Evolutionary conservation across 2,329 filamentous ascomycete genomes (phyloP), one percentile per base, ranked within the genome.

Genomic region (Cordyceps cateniannulata): DNA sequence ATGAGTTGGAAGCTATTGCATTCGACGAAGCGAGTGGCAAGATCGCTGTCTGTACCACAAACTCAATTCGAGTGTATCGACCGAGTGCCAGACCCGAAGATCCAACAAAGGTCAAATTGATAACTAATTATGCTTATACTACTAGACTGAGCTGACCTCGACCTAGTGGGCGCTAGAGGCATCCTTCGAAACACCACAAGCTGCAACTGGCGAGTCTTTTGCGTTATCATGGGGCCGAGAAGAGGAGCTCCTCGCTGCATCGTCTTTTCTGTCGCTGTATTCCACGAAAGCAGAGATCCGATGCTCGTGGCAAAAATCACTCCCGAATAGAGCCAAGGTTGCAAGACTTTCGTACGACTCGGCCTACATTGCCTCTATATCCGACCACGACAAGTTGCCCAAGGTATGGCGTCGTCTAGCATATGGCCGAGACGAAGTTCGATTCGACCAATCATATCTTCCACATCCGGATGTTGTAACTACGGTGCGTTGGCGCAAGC

Each of bases 341-440:
- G 92, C 92, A 3, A 79, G 82, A 9, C 86, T 97, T 66, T 96
- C 93, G 1, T 91, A 91, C 64, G 93, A 96, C 72, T 93, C 91
- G 14, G 87, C 87, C 22, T 86, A 96, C 63, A 91, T 98, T 58
- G 93, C 92, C 20, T 93, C 90, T 1, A 84, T 89, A 14, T 89
- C 91, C 47, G 78, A 81, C 54, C 85, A 90, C 70, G 95, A 98
- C 72, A 83, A 88, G 56, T 77, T 98, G 22, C 86, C 96, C 66
- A 98, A 99, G 75, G 84, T 98, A 67, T 99, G 96, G 95, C 85
- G 92, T 64, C 84, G 93, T 58, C 78, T 96, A 25, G 89, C 89
- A 9, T 97, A 93, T 70, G 91, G 91, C 16, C 83, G 85, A 1
- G 88, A 91, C 62, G 89, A 96, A 66, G 88, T 91, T 44, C 83